Percentiles rank a stretch among this genome's conserved stretches.
These are phyloP conservation scores for Solanum chmielewskii DNA, from an alignment of 257 asterid species.

Conservation along the genomic window DNA sequence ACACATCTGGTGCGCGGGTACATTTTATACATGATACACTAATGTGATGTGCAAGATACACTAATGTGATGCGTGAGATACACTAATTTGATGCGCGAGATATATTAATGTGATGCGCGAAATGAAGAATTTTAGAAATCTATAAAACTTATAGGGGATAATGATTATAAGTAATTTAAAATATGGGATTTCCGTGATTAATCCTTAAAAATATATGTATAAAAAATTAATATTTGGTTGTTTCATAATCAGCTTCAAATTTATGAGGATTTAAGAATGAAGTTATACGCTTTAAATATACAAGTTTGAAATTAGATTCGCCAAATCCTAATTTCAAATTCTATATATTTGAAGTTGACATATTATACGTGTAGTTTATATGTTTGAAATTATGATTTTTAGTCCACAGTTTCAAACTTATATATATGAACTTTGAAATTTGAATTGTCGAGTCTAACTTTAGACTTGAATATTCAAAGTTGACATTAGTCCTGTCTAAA, in stretches of 20 bases:
- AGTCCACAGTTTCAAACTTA: background rate
- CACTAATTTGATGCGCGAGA: too few relatives aligned
- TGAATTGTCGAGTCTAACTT: background rate
- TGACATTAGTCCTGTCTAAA: background rate
- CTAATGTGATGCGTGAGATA: too few relatives aligned
- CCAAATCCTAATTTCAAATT: background rate
- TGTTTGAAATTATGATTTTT: background rate
- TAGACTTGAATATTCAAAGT: background rate
- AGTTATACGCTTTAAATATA: background rate
- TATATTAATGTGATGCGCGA: too few relatives aligned
- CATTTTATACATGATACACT: too few relatives aligned
- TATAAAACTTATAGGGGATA: too few relatives aligned
- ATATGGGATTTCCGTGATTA: rapidly evolving
- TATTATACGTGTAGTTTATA: background rate
- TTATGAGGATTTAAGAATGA: background rate
- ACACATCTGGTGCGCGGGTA: too few relatives aligned
- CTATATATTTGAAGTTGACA: background rate
- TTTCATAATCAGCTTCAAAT: background rate
- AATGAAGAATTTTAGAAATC: too few relatives aligned
- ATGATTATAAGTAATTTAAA: too few relatives aligned
- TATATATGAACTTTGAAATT: background rate
- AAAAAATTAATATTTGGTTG: background rate
- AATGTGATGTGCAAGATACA: too few relatives aligned
- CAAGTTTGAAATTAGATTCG: background rate
- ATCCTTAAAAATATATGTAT: too few relatives aligned